phyloP scores from a whole-genome alignment of 495 filamentous ascomycete species.

The Sabuloglossum arenarium region DNA sequence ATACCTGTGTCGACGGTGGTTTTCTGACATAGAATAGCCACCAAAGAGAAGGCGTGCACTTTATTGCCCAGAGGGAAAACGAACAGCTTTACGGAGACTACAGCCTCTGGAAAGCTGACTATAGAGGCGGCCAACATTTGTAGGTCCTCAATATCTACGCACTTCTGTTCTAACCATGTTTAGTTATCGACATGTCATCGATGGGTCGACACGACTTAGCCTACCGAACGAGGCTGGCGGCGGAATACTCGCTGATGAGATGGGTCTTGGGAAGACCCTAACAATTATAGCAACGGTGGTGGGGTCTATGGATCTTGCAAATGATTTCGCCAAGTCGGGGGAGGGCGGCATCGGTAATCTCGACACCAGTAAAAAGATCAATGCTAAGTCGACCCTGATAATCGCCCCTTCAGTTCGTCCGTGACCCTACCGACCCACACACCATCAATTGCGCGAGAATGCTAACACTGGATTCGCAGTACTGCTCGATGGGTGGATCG shows the following conservation, averaged over 20 bases:
- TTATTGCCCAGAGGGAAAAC: background rate
- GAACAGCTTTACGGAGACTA: background rate
- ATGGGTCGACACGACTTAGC: background rate
- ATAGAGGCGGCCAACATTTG: background rate
- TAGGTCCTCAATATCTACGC: background rate
- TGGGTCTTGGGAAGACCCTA: constrained; percentile 87
- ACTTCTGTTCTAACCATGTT: background rate
- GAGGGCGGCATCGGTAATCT: background rate
- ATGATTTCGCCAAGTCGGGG: background rate
- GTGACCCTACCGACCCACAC: background rate
- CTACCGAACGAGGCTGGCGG: constrained; percentile 18
- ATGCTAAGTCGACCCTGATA: background rate
- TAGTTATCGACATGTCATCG: background rate
- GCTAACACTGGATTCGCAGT: background rate
- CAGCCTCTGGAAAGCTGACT: background rate
- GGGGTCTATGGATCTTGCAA: background rate
- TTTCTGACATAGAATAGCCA: background rate
- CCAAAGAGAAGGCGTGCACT: background rate
- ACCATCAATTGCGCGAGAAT: background rate
- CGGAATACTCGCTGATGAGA: constrained; percentile 91
- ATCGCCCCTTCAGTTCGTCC: background rate
- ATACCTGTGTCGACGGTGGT: too few species aligned
- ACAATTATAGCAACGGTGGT: constrained; percentile 73
- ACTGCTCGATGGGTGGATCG: background rate
- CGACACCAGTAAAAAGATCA: background rate